A percentile compares a stretch with the other conserved stretches of the same genome.
Conservation (phyloP, 805 yeast genomes). For the Teunomyces stri region DNA sequence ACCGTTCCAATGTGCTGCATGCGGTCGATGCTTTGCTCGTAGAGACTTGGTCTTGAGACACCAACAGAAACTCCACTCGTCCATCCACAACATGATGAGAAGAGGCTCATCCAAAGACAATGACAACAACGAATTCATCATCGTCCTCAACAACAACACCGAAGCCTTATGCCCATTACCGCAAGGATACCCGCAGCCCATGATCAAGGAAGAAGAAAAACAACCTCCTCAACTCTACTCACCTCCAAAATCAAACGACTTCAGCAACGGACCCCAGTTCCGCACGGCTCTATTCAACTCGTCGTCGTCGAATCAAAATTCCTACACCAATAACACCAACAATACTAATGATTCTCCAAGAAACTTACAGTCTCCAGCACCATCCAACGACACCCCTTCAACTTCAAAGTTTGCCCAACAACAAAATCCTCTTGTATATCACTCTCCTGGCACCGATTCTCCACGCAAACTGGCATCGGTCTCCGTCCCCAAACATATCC, state of each 20-base stretch:
- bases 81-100: conserved; percentile 39
- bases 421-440: conserved; percentile 2
- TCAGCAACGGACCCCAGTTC: conserved; percentile 10
- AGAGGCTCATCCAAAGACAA: conserved; percentile 30
- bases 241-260: conserved; percentile 12
- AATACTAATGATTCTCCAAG: conserved; percentile 21
- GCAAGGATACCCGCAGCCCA: conserved; percentile 3
- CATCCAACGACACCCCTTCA: conserved; percentile 1
- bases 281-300: conserved; percentile 13
- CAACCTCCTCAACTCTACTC: conserved; percentile 13
- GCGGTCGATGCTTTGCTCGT: conserved; percentile 94
- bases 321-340: conserved; percentile 12
- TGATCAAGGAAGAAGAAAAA: conserved; percentile 1
- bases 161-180: conserved; percentile 50
- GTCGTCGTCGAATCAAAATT: conserved; percentile 12
- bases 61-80: conserved; percentile 86
- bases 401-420: conserved; percentile 12
- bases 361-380: conserved; percentile 7
- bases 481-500: conserved; percentile 6
- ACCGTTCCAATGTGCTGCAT: conserved; percentile 93
- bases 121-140: conserved; percentile 48
- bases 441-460: not conserved
- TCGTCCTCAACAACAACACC: conserved; percentile 51
- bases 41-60: conserved; percentile 86
- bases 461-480: conserved; percentile 2